Conservation (phyloP, 2,329 filamentous ascomycete genomes). For the Phaeophleospora eucalypticola region DNA sequence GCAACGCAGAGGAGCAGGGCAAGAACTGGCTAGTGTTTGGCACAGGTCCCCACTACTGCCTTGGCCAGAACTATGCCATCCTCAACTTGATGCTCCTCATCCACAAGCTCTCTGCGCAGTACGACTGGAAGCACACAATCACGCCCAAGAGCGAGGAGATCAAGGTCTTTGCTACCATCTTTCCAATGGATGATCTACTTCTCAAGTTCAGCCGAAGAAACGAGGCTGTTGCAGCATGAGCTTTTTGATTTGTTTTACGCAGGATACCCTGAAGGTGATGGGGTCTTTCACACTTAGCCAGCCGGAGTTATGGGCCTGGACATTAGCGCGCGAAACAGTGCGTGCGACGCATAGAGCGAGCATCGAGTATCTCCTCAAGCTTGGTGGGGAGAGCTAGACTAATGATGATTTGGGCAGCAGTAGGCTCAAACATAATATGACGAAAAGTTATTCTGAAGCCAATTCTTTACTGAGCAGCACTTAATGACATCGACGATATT, state of each 20-base stretch:
- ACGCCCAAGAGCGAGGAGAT: constrained; percentile 87
- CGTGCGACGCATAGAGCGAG: too few species aligned
- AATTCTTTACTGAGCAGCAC: too few species aligned
- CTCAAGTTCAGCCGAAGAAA: constrained; percentile 21
- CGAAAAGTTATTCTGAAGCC: too few species aligned
- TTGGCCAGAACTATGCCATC: constrained; percentile 88
- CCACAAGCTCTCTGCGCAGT: constrained; percentile 30
- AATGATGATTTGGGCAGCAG: too few species aligned
- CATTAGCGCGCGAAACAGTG: too few species aligned
- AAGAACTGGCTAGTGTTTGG: constrained; percentile 99
- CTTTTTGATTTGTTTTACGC: background rate
- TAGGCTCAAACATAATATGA: too few species aligned
- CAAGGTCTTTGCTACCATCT: constrained; percentile 97
- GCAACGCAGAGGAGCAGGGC: constrained; percentile 81
- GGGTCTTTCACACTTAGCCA: too few species aligned
- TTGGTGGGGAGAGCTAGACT: too few species aligned
- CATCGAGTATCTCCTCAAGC: too few species aligned
- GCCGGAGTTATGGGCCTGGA: too few species aligned
- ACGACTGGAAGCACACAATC: constrained; percentile 81
- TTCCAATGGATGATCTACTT: constrained; percentile 64
- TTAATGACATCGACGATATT: too few species aligned
- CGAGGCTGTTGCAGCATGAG: background rate
- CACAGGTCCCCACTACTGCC: constrained; percentile 91
- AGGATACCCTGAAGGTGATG: too few species aligned
- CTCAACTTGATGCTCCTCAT: constrained; percentile 71